Percentiles rank a stretch among this genome's conserved stretches.
phyloP scores from a whole-genome alignment of 2,329 filamentous ascomycete genomes.

The Exophiala calicioides region DNA sequence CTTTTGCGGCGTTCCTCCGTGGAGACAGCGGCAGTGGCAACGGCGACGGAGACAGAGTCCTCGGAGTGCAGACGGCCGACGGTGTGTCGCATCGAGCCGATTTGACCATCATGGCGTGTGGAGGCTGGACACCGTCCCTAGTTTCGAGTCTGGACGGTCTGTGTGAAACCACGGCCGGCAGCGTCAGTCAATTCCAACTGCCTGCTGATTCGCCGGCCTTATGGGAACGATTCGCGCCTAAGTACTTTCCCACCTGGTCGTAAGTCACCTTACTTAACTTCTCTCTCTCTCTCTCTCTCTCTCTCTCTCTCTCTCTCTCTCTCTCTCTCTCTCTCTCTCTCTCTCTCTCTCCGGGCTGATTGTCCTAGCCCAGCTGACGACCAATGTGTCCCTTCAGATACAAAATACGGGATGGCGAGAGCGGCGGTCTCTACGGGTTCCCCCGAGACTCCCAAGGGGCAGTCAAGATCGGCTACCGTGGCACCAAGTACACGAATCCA shows the following conservation, averaged over 20 bases:
- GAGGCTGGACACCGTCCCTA: conserved; percentile 81
- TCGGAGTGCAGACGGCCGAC: conserved; percentile 17
- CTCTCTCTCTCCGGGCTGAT: too few relatives aligned
- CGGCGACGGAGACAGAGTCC: too few relatives aligned
- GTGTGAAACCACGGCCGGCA: conserved; percentile 52
- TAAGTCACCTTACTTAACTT: too few relatives aligned
- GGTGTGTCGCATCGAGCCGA: conserved; percentile 5
- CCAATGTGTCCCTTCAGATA: too few relatives aligned
- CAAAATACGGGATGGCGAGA: conserved; percentile 38
- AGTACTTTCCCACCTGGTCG: conserved; percentile 50
- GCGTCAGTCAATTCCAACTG: conserved; percentile 48
- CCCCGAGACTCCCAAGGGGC: conserved; percentile 45
- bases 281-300: too few relatives aligned
- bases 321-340: too few relatives aligned
- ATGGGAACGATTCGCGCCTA: conserved; percentile 44
- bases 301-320: too few relatives aligned
- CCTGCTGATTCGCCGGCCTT: conserved; percentile 47
- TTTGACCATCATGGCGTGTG: conserved; percentile 68
- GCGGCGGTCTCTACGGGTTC: conserved; percentile 53
- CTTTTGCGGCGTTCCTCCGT: conserved; percentile 37
- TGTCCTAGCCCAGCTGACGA: too few relatives aligned
- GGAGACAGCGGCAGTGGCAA: conserved; percentile 35
- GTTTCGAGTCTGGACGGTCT: conserved; percentile 51
- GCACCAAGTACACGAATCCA: conserved; percentile 54
- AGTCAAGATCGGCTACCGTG: conserved; percentile 54